Percentiles rank a stretch among this genome's conserved stretches.
Conservation (phyloP, 73 alveolate genomes). For the Blepharisma japonicum region DNA sequence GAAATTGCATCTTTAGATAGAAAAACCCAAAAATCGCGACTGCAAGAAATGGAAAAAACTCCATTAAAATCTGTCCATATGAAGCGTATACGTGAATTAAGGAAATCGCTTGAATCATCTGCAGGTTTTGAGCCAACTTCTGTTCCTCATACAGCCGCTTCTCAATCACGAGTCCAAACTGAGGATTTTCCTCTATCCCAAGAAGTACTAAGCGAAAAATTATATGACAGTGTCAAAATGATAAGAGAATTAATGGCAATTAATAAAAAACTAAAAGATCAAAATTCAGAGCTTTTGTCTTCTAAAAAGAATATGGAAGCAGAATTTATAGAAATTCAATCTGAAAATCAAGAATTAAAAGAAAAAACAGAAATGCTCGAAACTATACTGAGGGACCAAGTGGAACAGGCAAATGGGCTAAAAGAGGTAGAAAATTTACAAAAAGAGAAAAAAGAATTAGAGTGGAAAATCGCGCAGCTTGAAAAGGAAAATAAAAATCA, state of each 20-base stretch:
- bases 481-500: conserved; percentile 25
- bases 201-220: conserved; percentile 37
- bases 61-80: not conserved
- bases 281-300: not conserved
- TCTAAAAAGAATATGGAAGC: not conserved
- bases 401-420: no score
- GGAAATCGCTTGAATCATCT: not conserved
- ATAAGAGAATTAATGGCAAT: conserved; percentile 39
- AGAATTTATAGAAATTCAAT: not conserved
- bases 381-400: not conserved
- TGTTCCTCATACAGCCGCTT: not conserved
- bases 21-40: not conserved
- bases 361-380: conserved; percentile 15
- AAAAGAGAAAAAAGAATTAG: conserved; percentile 1
- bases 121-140: not conserved
- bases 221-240: conserved; percentile 42
- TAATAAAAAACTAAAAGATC: conserved; percentile 36
- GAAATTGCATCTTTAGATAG: conserved; percentile 20
- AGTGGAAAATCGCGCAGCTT: not conserved
- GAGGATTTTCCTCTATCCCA: conserved; percentile 23
- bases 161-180: not conserved
- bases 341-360: conserved; percentile 1
- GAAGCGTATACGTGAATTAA: not conserved
- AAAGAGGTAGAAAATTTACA: not conserved
- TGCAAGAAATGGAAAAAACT: not conserved